Conservation (phyloP, 83 land plant genomes). For the Thuja plicata region DNA sequence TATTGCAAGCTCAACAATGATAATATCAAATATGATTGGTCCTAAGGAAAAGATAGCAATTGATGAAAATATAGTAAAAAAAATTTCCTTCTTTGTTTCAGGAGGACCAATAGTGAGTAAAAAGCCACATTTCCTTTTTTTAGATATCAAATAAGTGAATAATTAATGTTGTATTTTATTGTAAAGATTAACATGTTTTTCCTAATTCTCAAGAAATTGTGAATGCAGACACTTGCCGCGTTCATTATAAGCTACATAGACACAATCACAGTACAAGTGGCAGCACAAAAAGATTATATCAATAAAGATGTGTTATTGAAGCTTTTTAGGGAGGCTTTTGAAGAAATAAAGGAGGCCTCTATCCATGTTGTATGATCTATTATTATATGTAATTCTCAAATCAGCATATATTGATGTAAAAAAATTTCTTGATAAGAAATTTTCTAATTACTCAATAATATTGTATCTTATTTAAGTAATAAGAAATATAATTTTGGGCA, state of each 20-base stretch:
- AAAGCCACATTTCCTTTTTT: not conserved
- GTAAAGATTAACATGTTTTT: too few species aligned
- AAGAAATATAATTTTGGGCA: too few species aligned
- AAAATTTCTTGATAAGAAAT: too few species aligned
- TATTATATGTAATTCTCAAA: not conserved
- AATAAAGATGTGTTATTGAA: not conserved
- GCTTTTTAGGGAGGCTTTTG: not conserved
- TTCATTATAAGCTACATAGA: not conserved
- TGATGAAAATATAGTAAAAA: not conserved
- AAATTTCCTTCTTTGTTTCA: not conserved
- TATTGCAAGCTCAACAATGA: not conserved
- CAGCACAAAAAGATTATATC: not conserved
- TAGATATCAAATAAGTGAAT: too few species aligned
- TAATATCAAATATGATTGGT: constrained; percentile 5
- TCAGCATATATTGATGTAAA: not conserved
- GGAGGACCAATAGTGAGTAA: not conserved
- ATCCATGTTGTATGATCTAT: not conserved
- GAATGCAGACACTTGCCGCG: not conserved
- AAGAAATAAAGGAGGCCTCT: not conserved
- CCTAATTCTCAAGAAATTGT: not conserved
- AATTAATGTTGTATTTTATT: too few species aligned
- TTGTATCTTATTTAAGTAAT: too few species aligned
- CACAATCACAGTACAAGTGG: not conserved
- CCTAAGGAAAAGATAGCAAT: constrained; percentile 1
- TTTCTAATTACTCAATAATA: too few species aligned